Conservation (phyloP, 129 eudicot genomes). For the Flaveria sonorensis region DNA sequence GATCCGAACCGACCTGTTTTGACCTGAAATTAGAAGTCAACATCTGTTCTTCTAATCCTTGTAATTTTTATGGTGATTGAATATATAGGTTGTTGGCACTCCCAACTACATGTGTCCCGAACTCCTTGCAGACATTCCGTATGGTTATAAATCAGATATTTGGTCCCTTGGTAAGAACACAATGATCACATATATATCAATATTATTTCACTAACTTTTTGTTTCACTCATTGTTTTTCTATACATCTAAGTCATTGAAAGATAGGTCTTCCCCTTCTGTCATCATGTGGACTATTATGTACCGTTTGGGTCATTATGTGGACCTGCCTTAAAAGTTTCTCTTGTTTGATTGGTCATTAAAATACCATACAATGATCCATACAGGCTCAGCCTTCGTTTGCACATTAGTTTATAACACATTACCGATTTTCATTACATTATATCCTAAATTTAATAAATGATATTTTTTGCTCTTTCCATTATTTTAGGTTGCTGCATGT, state of each 20-base stretch:
- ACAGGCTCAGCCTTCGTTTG: not conserved
- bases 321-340: no score
- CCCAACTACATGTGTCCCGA: constrained; percentile 99
- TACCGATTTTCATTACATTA: not conserved
- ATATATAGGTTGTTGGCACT: constrained; percentile 83
- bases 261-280: no score
- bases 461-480: not conserved
- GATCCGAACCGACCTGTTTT: not conserved
- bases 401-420: not conserved
- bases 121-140: constrained; percentile 94
- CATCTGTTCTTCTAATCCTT: not conserved
- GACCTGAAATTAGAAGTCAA: constrained; percentile 4
- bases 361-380: not conserved
- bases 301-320: not conserved
- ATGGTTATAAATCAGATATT: constrained; percentile 97
- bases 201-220: no score
- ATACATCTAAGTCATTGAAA: not conserved
- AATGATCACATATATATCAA: not conserved
- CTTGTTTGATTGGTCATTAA: not conserved
- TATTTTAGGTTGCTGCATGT: constrained; percentile 85
- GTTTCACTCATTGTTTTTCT: not conserved
- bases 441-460: not conserved
- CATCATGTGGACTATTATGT: not conserved
- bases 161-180: constrained; percentile 84
- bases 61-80: not conserved